phyloP scores from a whole-genome alignment of 768 basidiomycete genomes.

The Termitomyces sp. region DNA sequence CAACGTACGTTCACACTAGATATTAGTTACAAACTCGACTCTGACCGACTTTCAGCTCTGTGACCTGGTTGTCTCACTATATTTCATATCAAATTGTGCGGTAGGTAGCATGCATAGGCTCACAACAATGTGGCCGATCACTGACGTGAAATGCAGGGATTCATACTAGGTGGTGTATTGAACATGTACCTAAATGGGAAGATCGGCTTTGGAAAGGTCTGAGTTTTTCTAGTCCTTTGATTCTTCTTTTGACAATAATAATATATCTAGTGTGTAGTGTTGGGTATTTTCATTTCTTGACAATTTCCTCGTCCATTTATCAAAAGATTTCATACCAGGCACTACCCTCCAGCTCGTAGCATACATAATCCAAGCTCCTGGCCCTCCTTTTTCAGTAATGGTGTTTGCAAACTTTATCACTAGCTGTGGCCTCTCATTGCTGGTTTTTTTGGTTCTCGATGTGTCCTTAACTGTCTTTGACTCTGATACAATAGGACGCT shows the following conservation, averaged over 20 bases:
- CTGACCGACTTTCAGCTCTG: conserved; percentile 24
- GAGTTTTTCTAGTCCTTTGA: not conserved
- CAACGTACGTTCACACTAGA: conserved; percentile 16
- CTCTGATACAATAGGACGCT: no score
- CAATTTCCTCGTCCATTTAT: not conserved
- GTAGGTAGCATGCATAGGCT: conserved; percentile 14
- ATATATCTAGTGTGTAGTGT: conserved; percentile 14
- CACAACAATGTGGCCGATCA: no score
- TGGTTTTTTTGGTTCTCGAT: conserved; percentile 32
- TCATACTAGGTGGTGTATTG: conserved; percentile 36
- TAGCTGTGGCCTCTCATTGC: no score
- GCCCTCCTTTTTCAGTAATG: conserved; percentile 49
- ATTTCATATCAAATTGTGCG: conserved; percentile 33
- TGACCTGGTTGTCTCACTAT: conserved; percentile 44
- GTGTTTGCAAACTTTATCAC: conserved; percentile 37
- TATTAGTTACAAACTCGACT: no score
- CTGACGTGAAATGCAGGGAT: conserved; percentile 30
- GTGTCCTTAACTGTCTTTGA: no score
- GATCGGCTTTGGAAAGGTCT: conserved; percentile 45
- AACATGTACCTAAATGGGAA: conserved; percentile 43
- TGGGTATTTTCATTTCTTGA: conserved; percentile 10
- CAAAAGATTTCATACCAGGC: conserved; percentile 21
- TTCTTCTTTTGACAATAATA: not conserved
- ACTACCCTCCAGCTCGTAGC: conserved; percentile 35
- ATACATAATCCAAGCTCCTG: conserved; percentile 39